These are phyloP conservation scores for Penicillium aurantiogriseum DNA, from an alignment of 2,329 filamentous ascomycete genomes.

Conservation along the genomic window DNA sequence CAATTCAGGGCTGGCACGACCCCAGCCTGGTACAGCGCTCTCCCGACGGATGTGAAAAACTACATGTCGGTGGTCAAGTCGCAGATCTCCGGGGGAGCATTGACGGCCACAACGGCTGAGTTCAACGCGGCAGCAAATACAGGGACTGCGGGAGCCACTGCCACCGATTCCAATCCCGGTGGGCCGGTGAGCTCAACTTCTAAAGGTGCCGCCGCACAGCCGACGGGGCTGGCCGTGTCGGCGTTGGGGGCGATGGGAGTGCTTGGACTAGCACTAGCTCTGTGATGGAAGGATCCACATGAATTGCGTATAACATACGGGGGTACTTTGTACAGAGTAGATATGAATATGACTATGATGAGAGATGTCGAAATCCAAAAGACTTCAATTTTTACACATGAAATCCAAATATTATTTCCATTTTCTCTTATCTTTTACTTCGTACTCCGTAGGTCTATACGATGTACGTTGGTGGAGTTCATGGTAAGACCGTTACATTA, in stretches of 20 bases:
- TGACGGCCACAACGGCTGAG: too few species aligned
- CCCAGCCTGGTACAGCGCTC: too few species aligned
- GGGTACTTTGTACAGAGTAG: neutral
- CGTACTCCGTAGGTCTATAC: neutral
- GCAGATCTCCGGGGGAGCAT: too few species aligned
- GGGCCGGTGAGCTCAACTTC: constrained; percentile 17
- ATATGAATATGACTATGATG: constrained; percentile 1
- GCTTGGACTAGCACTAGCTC: constrained; percentile 24
- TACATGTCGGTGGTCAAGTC: too few species aligned
- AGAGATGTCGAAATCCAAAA: neutral
- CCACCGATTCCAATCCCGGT: constrained; percentile 1
- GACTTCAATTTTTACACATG: too few species aligned
- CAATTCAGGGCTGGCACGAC: too few species aligned
- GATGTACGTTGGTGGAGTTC: neutral
- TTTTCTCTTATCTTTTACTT: neutral
- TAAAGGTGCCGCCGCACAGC: constrained; percentile 13
- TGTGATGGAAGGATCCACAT: constrained; percentile 14
- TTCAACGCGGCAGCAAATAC: too few species aligned
- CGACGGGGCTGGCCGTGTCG: constrained; percentile 20
- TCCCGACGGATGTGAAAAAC: too few species aligned
- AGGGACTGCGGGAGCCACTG: constrained; percentile 10
- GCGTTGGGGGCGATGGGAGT: constrained; percentile 25
- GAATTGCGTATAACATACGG: neutral
- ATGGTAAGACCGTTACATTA: neutral
- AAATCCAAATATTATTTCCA: neutral